These are phyloP conservation scores for Cardiospermum halicacabum DNA, from an alignment of 345 rosid genomes.

Conservation along the genomic window DNA sequence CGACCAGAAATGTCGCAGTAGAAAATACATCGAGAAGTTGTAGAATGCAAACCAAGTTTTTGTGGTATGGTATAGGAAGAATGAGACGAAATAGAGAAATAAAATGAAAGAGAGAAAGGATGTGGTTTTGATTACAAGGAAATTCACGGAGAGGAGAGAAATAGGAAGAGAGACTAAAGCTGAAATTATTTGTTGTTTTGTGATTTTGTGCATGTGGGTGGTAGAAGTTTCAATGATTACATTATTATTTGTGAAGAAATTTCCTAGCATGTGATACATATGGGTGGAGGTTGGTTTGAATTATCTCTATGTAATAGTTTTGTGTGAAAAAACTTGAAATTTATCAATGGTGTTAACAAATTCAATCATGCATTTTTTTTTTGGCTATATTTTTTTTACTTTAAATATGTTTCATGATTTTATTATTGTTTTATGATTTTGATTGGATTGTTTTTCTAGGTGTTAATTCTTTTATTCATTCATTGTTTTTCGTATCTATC, in stretches of 20 bases:
- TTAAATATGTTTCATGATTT: no score
- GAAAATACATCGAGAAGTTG: slow-evolving; percentile 22
- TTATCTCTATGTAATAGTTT: no score
- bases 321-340: neutral
- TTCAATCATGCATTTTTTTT: no score
- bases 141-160: neutral
- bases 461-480: no score
- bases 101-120: slow-evolving; percentile 14
- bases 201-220: no score
- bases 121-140: slow-evolving; percentile 13
- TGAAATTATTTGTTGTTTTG: neutral
- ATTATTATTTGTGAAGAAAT: slow-evolving; percentile 9
- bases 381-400: no score
- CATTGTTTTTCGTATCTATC: no score
- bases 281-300: slow-evolving; percentile 26
- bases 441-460: no score
- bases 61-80: neutral
- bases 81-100: slow-evolving; percentile 15
- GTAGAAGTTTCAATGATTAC: neutral
- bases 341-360: no score
- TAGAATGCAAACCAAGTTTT: slow-evolving; percentile 16
- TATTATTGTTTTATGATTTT: no score
- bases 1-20: slow-evolving; percentile 16
- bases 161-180: neutral
- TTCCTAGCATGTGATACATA: slow-evolving; percentile 30